Conservation (phyloP, 495 filamentous ascomycete genomes). For the Letharia columbiana region DNA sequence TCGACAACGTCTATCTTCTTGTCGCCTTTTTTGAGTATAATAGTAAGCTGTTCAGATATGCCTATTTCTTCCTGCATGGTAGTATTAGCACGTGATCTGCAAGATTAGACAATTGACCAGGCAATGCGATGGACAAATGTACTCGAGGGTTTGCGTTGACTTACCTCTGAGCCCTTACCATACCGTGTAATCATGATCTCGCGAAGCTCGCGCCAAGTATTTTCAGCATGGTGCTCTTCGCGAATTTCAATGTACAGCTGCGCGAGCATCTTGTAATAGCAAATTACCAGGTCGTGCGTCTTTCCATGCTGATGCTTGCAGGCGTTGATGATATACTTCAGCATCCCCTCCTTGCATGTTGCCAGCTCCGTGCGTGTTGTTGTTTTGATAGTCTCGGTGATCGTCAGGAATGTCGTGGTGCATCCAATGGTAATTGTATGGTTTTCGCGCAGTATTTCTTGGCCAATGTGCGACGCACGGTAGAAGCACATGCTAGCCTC, state of each 20-base stretch:
- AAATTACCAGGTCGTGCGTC: conserved; percentile 47
- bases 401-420: conserved; percentile 47
- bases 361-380: conserved; percentile 39
- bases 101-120: neutral
- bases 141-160: neutral
- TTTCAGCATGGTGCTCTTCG: conserved; percentile 43
- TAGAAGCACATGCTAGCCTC: conserved; percentile 47
- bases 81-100: neutral
- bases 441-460: conserved; percentile 40
- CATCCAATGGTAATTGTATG: conserved; percentile 42
- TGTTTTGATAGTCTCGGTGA: conserved; percentile 39
- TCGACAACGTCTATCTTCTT: conserved; percentile 43
- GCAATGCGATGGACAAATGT: neutral
- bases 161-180: conserved; percentile 42
- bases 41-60: conserved; percentile 42
- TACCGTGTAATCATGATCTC: conserved; percentile 44
- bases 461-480: conserved; percentile 48
- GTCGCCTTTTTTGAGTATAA: conserved; percentile 41
- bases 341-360: conserved; percentile 46
- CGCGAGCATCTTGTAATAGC: conserved; percentile 47
- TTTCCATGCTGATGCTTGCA: conserved; percentile 46
- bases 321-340: conserved; percentile 48
- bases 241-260: conserved; percentile 46
- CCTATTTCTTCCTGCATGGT: conserved; percentile 26
- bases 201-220: conserved; percentile 47